phyloP scores from a whole-genome alignment of 768 basidiomycete genomes.

The Boletellus ananas region DNA sequence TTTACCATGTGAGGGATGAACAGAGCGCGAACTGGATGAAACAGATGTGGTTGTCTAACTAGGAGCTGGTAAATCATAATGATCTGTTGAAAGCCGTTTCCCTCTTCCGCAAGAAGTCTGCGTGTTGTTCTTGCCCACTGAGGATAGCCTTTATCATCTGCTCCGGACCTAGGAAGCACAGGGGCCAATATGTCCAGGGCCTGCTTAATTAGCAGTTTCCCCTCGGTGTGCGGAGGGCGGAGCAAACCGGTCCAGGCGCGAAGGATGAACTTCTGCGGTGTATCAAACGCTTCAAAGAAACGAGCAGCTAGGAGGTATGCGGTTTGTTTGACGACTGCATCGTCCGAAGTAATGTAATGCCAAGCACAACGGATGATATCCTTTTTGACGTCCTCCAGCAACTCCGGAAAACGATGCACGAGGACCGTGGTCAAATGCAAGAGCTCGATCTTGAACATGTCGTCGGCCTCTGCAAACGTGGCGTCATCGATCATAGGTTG shows the following conservation, averaged over 20 bases:
- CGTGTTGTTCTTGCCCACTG: constrained; percentile 87
- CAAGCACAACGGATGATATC: constrained; percentile 93
- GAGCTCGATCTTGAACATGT: constrained; percentile 87
- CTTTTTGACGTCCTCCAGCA: constrained; percentile 81
- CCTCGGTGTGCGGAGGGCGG: constrained; percentile 75
- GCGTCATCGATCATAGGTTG: constrained; percentile 60
- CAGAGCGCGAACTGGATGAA: constrained; percentile 87
- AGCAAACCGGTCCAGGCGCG: constrained; percentile 89
- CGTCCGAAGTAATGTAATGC: constrained; percentile 82
- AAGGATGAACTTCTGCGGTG: constrained; percentile 86
- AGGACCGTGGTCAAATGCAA: constrained; percentile 86
- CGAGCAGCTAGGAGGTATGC: constrained; percentile 87
- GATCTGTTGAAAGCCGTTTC: constrained; percentile 61
- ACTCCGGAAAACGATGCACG: constrained; percentile 76
- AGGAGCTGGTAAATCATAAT: constrained; percentile 89
- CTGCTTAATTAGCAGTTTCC: constrained; percentile 70
- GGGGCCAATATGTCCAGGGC: constrained; percentile 86
- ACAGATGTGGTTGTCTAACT: constrained; percentile 84
- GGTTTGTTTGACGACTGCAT: constrained; percentile 88
- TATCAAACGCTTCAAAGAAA: constrained; percentile 87
- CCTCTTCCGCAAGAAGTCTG: constrained; percentile 85
- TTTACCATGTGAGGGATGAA: constrained; percentile 94
- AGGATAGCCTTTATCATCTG: constrained; percentile 55
- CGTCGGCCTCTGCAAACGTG: constrained; percentile 60
- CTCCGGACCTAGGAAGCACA: constrained; percentile 63